Evolutionary conservation across 2,329 filamentous ascomycete species (phyloP).

Genomic region (Neopestalotiopsis sp.): DNA sequence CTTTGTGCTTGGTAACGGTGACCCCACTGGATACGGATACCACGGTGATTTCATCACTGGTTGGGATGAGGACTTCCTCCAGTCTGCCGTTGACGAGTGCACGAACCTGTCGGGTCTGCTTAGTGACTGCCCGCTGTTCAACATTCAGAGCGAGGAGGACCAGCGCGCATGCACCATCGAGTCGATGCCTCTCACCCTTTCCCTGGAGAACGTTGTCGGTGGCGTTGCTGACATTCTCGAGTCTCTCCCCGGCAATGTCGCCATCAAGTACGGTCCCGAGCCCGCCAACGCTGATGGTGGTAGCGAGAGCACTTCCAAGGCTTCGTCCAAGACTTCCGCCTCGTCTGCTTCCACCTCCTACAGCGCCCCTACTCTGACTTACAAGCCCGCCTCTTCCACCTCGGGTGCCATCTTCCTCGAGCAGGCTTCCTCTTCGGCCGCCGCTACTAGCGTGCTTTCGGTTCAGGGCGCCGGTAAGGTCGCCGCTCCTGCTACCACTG

Average conservation of each 20-base stretch:
- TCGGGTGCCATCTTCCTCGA: slow-evolving; percentile 39
- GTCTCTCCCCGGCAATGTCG: slow-evolving; percentile 70
- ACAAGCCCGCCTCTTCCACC: slow-evolving; percentile 29
- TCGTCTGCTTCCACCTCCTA: slow-evolving; percentile 26
- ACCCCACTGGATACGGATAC: slow-evolving; percentile 77
- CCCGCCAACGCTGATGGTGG: slow-evolving; percentile 28
- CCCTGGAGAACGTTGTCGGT: slow-evolving; percentile 60
- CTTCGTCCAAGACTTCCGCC: slow-evolving; percentile 20
- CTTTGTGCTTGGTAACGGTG: slow-evolving; percentile 81
- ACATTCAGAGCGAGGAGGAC: slow-evolving; percentile 62
- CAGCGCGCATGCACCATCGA: slow-evolving; percentile 67
- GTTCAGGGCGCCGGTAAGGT: slow-evolving; percentile 14
- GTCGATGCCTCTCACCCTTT: slow-evolving; percentile 56
- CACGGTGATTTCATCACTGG: slow-evolving; percentile 83
- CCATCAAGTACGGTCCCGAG: slow-evolving; percentile 44
- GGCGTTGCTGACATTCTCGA: slow-evolving; percentile 44
- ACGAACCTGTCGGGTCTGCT: slow-evolving; percentile 73
- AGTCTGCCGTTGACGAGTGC: slow-evolving; percentile 76
- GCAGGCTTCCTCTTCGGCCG: slow-evolving; percentile 24
- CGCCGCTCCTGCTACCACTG: slow-evolving; percentile 29
- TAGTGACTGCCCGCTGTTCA: slow-evolving; percentile 77
- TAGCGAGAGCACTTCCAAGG: slow-evolving; percentile 15
- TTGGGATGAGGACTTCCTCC: slow-evolving; percentile 74
- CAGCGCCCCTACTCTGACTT: slow-evolving; percentile 31
- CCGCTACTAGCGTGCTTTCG: slow-evolving; percentile 22